phyloP scores from a whole-genome alignment of 257 asterid species.

The Fraxinus quadrangulata region DNA sequence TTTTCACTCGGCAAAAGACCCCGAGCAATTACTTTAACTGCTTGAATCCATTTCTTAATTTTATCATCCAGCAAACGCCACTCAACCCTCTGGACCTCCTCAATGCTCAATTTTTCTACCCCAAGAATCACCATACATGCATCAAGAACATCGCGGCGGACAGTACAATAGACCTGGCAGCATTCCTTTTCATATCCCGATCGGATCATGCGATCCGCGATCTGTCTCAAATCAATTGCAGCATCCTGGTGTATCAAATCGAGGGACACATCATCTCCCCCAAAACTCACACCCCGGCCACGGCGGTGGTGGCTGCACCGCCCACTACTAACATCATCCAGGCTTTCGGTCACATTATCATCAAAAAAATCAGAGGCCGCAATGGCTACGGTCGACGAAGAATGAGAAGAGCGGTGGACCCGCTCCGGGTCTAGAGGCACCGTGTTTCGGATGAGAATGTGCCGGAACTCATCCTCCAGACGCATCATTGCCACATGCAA shows the following conservation, averaged over 20 bases:
- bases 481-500: slow-evolving; percentile 81
- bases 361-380: slow-evolving; percentile 57
- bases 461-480: slow-evolving; percentile 89
- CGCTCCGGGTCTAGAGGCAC: slow-evolving; percentile 67
- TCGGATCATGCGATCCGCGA: slow-evolving; percentile 85
- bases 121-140: slow-evolving; percentile 81
- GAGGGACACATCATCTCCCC: slow-evolving; percentile 62
- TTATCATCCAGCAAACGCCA: slow-evolving; percentile 78
- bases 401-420: slow-evolving; percentile 61
- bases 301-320: slow-evolving; percentile 53
- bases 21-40: slow-evolving; percentile 70
- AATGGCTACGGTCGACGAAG: slow-evolving; percentile 61
- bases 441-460: slow-evolving; percentile 52
- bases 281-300: slow-evolving; percentile 60
- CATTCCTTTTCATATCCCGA: slow-evolving; percentile 93
- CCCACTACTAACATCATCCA: slow-evolving; percentile 60
- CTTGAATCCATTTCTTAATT: slow-evolving; percentile 93
- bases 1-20: slow-evolving; percentile 72
- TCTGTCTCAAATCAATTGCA: slow-evolving; percentile 61
- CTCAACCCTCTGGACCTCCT: slow-evolving; percentile 96
- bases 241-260: slow-evolving; percentile 76
- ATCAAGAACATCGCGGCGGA: slow-evolving; percentile 80
- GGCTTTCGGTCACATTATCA: slow-evolving; percentile 35
- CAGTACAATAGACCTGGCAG: slow-evolving; percentile 80
- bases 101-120: slow-evolving; percentile 86